phyloP scores from a whole-genome alignment of 106 monocot genomes.

The Amphibolis antarctica region DNA sequence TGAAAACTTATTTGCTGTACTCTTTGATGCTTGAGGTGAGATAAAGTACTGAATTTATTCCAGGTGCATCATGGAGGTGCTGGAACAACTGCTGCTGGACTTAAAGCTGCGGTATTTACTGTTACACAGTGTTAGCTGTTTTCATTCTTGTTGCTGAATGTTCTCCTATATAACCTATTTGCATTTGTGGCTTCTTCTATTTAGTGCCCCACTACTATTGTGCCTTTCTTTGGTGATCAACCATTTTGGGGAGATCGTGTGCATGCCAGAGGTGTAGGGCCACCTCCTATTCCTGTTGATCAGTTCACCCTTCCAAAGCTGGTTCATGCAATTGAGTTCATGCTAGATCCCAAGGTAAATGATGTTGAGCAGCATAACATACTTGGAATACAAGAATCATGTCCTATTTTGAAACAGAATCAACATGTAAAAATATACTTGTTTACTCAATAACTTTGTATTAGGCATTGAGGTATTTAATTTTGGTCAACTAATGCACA shows the following conservation, averaged over 20 bases:
- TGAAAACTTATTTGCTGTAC: too few species aligned
- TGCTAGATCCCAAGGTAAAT: conserved; percentile 61
- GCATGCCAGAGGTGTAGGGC: conserved; percentile 78
- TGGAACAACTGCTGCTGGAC: conserved; percentile 93
- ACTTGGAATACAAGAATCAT: too few species aligned
- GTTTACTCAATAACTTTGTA: neutral
- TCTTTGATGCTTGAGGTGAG: too few species aligned
- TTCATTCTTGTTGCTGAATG: neutral
- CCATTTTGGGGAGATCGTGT: conserved; percentile 90
- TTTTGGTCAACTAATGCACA: neutral
- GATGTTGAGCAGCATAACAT: neutral
- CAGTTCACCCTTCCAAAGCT: conserved; percentile 53
- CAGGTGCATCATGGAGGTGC: conserved; percentile 99
- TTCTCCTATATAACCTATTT: neutral
- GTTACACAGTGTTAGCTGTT: neutral
- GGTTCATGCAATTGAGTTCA: conserved; percentile 57
- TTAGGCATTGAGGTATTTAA: too few species aligned
- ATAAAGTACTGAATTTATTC: neutral
- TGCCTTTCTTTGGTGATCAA: conserved; percentile 97
- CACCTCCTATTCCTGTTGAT: conserved; percentile 71
- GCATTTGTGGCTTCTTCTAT: neutral
- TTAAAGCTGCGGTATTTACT: conserved; percentile 66
- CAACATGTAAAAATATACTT: neutral
- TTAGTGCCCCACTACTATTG: conserved; percentile 84
- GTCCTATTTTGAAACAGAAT: too few species aligned